Conservation (phyloP, 2,329 filamentous ascomycete species). For the Colletotrichum karsti region DNA sequence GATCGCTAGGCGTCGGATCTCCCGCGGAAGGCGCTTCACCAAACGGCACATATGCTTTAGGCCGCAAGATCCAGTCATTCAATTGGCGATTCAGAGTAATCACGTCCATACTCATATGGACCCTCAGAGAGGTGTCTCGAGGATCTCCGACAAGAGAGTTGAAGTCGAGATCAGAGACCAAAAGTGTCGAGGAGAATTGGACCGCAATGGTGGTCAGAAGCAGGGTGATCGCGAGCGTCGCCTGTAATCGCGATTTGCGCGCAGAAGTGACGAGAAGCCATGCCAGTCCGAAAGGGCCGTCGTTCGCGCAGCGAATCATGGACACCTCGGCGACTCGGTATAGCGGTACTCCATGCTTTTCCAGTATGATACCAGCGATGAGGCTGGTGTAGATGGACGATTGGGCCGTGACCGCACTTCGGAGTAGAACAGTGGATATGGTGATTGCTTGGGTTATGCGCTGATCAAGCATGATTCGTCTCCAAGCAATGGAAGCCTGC, state of each 20-base stretch:
- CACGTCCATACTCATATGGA: background rate
- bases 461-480: constrained; percentile 30
- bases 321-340: constrained; percentile 33
- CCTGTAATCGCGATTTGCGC: background rate
- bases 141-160: background rate
- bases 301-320: constrained; percentile 32
- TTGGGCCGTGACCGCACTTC: constrained; percentile 29
- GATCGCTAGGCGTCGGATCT: background rate
- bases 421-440: constrained; percentile 30
- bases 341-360: constrained; percentile 33
- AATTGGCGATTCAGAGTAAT: constrained; percentile 4
- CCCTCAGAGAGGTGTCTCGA: background rate
- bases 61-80: background rate
- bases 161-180: background rate
- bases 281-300: constrained; percentile 31
- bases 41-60: background rate
- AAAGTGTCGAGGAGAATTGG: background rate
- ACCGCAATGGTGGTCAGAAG: background rate
- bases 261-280: constrained; percentile 28
- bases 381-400: constrained; percentile 33
- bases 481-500: constrained; percentile 27
- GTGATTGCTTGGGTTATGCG: constrained; percentile 32
- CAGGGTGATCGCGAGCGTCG: background rate
- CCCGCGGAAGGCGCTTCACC: background rate
- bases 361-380: constrained; percentile 31